Conservation (phyloP, 2,329 filamentous ascomycete species). For the Hypoxylon sp. region DNA sequence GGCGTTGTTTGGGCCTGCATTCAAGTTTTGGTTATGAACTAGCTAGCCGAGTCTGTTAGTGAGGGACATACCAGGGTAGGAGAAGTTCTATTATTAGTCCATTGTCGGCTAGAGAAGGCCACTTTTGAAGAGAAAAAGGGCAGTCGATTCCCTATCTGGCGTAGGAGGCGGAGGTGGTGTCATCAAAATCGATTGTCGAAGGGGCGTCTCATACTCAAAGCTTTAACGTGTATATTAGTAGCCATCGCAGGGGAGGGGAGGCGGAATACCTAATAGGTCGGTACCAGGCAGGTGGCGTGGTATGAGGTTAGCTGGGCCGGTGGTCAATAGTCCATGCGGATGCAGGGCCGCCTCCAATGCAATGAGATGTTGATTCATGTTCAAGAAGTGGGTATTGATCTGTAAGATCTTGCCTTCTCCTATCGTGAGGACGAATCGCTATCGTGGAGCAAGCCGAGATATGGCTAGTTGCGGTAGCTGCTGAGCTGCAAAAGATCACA, state of each 20-base stretch:
- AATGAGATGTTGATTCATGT: constrained; percentile 6
- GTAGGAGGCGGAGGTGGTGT: constrained; percentile 4
- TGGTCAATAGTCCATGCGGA: constrained; percentile 5
- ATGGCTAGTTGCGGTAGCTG: too few relatives aligned
- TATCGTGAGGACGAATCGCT: background rate
- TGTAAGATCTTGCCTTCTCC: background rate
- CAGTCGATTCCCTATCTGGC: constrained; percentile 12
- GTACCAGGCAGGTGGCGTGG: constrained; percentile 14
- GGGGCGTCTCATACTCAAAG: constrained; percentile 15
- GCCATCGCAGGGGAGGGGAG: constrained; percentile 8
- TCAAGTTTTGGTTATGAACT: constrained; percentile 25
- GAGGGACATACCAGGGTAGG: constrained; percentile 63
- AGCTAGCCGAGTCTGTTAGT: constrained; percentile 21
- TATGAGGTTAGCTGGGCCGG: constrained; percentile 4
- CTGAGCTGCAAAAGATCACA: too few relatives aligned
- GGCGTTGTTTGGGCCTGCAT: constrained; percentile 40
- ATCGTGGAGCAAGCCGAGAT: background rate
- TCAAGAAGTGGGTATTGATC: background rate
- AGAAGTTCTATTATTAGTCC: constrained; percentile 62
- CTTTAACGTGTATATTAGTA: constrained; percentile 41
- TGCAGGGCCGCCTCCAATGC: constrained; percentile 12
- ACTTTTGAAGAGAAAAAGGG: constrained; percentile 47
- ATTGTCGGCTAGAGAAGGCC: constrained; percentile 65
- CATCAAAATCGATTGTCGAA: constrained; percentile 9
- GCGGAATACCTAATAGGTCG: constrained; percentile 22